Percentiles rank a stretch among this genome's conserved stretches.
Conservation (phyloP, 116 monocot genomes). For the Phalaenopsis hybrid region DNA sequence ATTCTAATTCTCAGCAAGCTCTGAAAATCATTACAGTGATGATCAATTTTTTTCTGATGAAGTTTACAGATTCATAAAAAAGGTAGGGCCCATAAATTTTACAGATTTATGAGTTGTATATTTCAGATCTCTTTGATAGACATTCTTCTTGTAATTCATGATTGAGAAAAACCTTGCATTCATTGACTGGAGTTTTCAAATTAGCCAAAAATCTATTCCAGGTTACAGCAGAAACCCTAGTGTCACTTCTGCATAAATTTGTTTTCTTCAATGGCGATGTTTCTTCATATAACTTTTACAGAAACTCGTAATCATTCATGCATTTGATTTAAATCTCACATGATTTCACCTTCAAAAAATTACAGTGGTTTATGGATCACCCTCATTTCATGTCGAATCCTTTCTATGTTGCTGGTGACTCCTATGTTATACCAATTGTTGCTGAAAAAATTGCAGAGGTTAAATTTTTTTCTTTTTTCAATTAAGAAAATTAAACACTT, state of each 20-base stretch:
- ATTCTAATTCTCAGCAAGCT: conserved; percentile 16
- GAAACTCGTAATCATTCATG: not conserved
- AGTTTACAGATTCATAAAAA: conserved; percentile 7
- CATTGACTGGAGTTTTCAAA: not conserved
- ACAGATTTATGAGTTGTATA: not conserved
- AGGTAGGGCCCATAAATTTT: conserved; percentile 9
- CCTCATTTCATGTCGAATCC: conserved; percentile 27
- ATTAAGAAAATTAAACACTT: not conserved
- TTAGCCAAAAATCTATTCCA: not conserved
- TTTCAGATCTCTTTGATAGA: not conserved
- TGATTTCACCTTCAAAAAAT: not conserved
- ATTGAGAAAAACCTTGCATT: not conserved
- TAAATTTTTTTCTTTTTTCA: not conserved
- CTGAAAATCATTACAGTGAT: conserved; percentile 9
- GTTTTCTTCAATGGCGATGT: not conserved
- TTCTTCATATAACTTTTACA: not conserved
- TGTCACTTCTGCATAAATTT: not conserved
- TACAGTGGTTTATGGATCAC: conserved; percentile 37
- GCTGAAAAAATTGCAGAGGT: conserved; percentile 14
- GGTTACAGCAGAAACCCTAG: not conserved
- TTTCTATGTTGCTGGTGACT: conserved; percentile 48
- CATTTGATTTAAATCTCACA: not conserved
- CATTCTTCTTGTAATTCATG: not conserved
- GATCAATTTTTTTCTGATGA: conserved; percentile 7
- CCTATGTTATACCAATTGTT: conserved; percentile 30